Conservation (phyloP, 306 rosid species). For the Gastrolobium villosum region DNA sequence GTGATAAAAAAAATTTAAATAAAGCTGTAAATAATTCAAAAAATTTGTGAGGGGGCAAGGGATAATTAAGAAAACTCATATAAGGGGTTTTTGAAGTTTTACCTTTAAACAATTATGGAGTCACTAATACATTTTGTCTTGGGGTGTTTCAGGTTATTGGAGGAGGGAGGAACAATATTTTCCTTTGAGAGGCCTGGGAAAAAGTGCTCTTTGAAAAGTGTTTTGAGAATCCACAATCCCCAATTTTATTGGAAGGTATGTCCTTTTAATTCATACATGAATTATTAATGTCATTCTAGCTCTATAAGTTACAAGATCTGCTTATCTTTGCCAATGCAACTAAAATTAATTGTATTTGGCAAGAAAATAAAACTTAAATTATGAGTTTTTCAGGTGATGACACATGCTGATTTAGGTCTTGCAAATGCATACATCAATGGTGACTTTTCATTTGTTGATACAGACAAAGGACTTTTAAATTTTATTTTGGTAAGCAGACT, state of each 20-base stretch:
- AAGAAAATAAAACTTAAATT: not conserved
- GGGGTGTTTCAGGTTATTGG: conserved; percentile 65
- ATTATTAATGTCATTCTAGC: conserved; percentile 21
- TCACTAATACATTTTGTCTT: conserved; percentile 42
- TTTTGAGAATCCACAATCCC: conserved; percentile 71
- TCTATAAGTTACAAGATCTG: conserved; percentile 26
- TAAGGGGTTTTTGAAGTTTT: no score
- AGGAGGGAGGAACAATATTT: conserved; percentile 91
- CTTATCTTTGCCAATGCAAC: conserved; percentile 4
- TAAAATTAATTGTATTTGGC: no score
- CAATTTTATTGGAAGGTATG: conserved; percentile 96
- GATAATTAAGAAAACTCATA: no score
- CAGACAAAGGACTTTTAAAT: conserved; percentile 64
- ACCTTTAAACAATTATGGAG: not conserved
- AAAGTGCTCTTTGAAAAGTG: conserved; percentile 58
- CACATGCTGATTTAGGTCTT: conserved; percentile 79
- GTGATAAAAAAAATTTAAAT: no score
- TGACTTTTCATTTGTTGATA: conserved; percentile 67
- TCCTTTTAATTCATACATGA: conserved; percentile 16
- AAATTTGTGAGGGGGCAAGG: no score
- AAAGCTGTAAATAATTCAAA: no score
- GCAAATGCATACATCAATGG: conserved; percentile 78
- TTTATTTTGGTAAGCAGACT: conserved; percentile 57
- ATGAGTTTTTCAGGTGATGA: conserved; percentile 63
- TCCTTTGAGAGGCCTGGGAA: conserved; percentile 76